Evolutionary conservation across 495 filamentous ascomycete genomes (phyloP), one percentile per base, ranked within the genome.

Genomic region (Penicillium dipodomyicola): DNA sequence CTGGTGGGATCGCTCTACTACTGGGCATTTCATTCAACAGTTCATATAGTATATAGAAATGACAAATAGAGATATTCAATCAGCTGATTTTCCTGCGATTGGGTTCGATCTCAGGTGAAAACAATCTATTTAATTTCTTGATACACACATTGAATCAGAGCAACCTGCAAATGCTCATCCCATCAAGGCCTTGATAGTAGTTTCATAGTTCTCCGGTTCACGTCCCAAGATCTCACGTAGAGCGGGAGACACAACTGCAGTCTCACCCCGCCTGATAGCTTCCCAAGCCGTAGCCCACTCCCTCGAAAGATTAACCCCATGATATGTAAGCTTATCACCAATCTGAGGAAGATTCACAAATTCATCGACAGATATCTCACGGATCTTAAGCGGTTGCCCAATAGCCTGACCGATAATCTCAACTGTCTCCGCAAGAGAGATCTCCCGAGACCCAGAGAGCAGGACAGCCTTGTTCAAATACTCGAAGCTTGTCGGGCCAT

Each of bases 231-330:
- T 65, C 27, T 69, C 62, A 48, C 58, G 55, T 35, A 80, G 49
- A 40, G 64, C 55, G 2, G 54, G 47, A 4, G 70, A 68, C 6
- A 73, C 69, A 32, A 67, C 62, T 4, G 68, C 75, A 30, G 74
- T 68, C 58, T 80, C 76, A 0, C 77, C 79, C 3, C 54, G 59
- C 27, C 58, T 52, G 37, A 82, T 73, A 11, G 72, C 79, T 41
- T 76, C 65, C 68, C 72, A 80, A 10, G 75, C 73, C 2, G 74
- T 77, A 17, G 71, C 57, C 73, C 72, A 76, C 42, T 67, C 64
- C 39, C 46, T 56, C 15, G 65, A 65, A 9, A 69, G 51, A 46
- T 72, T 49, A 1, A 61, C 59, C 1, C 66, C 61, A 20, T 67
- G 65, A 47, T 71, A 72, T 2, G 63, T 71, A 51, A 60, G 53